phyloP scores from a whole-genome alignment of 305 asterid species.

The Lippia alba region DNA sequence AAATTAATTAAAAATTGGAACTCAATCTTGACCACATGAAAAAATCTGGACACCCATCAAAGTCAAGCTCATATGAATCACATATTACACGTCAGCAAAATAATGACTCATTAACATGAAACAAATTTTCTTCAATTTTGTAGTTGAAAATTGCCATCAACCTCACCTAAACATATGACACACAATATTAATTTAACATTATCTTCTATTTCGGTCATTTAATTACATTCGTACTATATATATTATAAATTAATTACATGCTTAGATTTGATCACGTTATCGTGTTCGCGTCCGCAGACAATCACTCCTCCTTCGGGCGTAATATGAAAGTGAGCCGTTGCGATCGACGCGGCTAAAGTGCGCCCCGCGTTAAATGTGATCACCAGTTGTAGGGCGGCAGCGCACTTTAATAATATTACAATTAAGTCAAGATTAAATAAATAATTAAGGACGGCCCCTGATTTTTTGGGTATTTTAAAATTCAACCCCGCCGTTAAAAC shows the following conservation, averaged over 20 bases:
- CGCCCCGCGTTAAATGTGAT: conserved; percentile 28
- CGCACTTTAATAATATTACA: neutral
- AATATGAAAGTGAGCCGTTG: conserved; percentile 23
- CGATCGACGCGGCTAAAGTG: neutral
- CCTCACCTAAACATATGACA: neutral
- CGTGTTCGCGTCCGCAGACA: conserved; percentile 21
- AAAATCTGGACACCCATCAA: neutral
- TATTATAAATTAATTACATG: neutral
- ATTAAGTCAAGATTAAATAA: neutral
- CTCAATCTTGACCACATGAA: neutral
- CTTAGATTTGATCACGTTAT: too few relatives aligned
- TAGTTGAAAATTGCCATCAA: conserved; percentile 29
- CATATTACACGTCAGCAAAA: conserved; percentile 22
- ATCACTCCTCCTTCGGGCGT: neutral
- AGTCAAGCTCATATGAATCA: conserved; percentile 2
- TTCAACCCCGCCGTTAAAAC: conserved; percentile 23
- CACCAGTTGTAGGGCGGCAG: conserved; percentile 33
- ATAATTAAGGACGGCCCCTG: neutral
- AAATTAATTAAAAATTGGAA: neutral
- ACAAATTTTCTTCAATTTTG: conserved; percentile 16
- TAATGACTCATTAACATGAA: conserved; percentile 20
- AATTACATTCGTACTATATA: too few relatives aligned
- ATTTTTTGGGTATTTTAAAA: neutral
- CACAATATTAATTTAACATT: neutral
- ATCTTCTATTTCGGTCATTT: neutral